A percentile compares a stretch with the other conserved stretches of the same genome.
These are phyloP conservation scores for Calonectria pauciramosa DNA, from an alignment of 2,329 filamentous ascomycete genomes.

Conservation along the genomic window DNA sequence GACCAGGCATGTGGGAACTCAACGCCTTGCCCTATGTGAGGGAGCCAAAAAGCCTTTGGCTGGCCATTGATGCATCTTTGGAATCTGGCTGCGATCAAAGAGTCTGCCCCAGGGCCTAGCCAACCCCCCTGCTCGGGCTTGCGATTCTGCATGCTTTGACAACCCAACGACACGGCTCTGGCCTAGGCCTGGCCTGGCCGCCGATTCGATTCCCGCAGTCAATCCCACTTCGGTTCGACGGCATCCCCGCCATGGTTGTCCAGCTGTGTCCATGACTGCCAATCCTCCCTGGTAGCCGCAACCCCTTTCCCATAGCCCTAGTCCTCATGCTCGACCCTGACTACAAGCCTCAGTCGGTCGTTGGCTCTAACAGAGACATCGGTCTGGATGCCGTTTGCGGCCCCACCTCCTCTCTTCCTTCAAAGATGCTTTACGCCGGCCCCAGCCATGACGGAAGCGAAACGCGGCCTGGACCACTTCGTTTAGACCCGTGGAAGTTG, in stretches of 20 bases:
- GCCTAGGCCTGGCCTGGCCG: neutral
- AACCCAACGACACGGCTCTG: slow-evolving; percentile 6
- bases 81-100: neutral
- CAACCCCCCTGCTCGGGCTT: slow-evolving; percentile 4
- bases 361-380: neutral
- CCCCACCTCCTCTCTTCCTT: neutral
- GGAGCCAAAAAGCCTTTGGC: neutral
- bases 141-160: slow-evolving; percentile 4
- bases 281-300: neutral
- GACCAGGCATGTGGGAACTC: slow-evolving; percentile 29
- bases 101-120: neutral
- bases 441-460: slow-evolving; percentile 3
- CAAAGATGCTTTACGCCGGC: neutral
- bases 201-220: slow-evolving; percentile 16
- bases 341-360: slow-evolving; percentile 10
- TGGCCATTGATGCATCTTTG: neutral
- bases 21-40: slow-evolving; percentile 3
- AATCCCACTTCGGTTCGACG: slow-evolving; percentile 13
- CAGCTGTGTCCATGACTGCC: neutral
- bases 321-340: slow-evolving; percentile 7
- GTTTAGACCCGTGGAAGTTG: neutral
- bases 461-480: slow-evolving; percentile 1
- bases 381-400: neutral
- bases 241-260: slow-evolving; percentile 6
- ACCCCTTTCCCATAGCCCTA: neutral